Percentiles rank a stretch among this genome's conserved stretches.
phyloP scores from a whole-genome alignment of 2,329 filamentous ascomycete species.

The Apiospora arundinis region DNA sequence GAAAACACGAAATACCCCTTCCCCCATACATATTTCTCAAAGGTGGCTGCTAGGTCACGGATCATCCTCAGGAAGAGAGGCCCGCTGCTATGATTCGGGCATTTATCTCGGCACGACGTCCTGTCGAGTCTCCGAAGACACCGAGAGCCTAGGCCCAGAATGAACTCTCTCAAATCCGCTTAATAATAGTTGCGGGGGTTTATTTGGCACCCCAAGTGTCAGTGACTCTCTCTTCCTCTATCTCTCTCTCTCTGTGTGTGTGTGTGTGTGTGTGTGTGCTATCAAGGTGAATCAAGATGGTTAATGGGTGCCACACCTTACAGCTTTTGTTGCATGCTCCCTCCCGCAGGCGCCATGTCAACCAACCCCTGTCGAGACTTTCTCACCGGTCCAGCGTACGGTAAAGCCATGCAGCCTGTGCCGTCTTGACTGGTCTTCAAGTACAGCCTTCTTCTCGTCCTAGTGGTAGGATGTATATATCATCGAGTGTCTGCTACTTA shows the following conservation, averaged over 20 bases:
- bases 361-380: background rate
- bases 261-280: background rate
- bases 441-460: background rate
- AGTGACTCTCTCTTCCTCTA: too few relatives aligned
- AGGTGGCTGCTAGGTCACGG: background rate
- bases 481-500: background rate
- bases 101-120: background rate
- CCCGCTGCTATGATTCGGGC: background rate
- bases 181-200: background rate
- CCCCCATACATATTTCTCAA: background rate
- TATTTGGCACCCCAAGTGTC: background rate
- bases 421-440: background rate
- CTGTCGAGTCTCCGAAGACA: background rate
- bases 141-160: background rate
- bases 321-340: background rate
- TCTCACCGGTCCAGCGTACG: constrained; percentile 6
- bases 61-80: background rate
- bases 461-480: background rate
- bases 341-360: constrained; percentile 7
- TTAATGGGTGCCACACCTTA: constrained; percentile 1
- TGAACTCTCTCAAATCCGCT: background rate
- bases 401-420: constrained; percentile 2
- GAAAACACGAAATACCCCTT: background rate
- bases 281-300: constrained; percentile 5
- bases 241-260: background rate